phyloP scores from a whole-genome alignment of 2,329 filamentous ascomycete species.

The Neonectria punicea region DNA sequence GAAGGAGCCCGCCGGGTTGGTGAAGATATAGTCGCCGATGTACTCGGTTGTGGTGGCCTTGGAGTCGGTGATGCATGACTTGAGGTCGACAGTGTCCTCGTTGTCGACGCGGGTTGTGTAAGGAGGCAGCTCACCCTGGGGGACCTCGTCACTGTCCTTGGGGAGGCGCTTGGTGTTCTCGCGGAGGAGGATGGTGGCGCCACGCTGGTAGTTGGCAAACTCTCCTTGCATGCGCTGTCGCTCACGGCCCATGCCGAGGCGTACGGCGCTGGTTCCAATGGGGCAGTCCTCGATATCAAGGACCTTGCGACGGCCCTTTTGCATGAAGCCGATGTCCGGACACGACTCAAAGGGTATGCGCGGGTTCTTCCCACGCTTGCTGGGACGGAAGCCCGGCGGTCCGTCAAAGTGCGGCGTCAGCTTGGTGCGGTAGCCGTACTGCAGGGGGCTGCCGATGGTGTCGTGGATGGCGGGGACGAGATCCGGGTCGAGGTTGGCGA shows the following conservation, averaged over 20 bases:
- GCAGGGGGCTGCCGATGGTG: slow-evolving; percentile 88
- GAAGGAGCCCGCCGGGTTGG: slow-evolving; percentile 92
- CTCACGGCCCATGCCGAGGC: slow-evolving; percentile 81
- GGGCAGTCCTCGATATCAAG: slow-evolving; percentile 98
- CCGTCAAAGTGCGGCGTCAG: slow-evolving; percentile 95
- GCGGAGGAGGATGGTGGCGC: slow-evolving; percentile 88
- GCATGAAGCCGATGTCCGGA: slow-evolving; percentile 90
- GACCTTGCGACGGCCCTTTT: slow-evolving; percentile 81
- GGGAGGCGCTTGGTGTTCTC: slow-evolving; percentile 80
- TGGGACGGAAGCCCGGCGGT: slow-evolving; percentile 65
- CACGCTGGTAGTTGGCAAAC: slow-evolving; percentile 77
- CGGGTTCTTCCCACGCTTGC: slow-evolving; percentile 62
- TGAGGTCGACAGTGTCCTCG: slow-evolving; percentile 75
- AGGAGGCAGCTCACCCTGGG: slow-evolving; percentile 42
- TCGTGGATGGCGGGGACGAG: slow-evolving; percentile 80
- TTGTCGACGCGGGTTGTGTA: slow-evolving; percentile 60
- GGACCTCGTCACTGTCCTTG: slow-evolving; percentile 54
- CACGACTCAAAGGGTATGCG: slow-evolving; percentile 64
- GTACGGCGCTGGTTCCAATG: slow-evolving; percentile 88
- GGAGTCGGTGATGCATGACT: slow-evolving; percentile 88
- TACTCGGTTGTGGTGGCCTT: slow-evolving; percentile 89
- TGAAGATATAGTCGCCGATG: slow-evolving; percentile 84
- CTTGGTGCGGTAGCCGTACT: slow-evolving; percentile 96
- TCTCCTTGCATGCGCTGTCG: slow-evolving; percentile 79
- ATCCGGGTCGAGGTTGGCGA: slow-evolving; percentile 82